These are phyloP conservation scores for Porodaedalea pini DNA, from an alignment of 1,284 basidiomycete genomes.

Conservation along the genomic window DNA sequence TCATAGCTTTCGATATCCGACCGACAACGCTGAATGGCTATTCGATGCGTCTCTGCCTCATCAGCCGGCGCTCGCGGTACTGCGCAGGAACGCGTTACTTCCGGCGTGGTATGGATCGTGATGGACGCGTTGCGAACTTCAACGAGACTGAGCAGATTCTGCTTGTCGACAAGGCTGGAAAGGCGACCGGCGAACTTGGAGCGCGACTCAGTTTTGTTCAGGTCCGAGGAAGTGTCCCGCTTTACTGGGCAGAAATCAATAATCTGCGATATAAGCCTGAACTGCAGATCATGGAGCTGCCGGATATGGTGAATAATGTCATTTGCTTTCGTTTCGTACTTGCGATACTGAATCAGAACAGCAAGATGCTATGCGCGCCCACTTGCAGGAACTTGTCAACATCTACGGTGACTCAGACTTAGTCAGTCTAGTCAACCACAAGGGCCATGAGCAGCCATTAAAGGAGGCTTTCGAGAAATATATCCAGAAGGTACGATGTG, in stretches of 20 bases:
- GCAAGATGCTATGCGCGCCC: constrained; percentile 69
- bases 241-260: constrained; percentile 98
- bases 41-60: constrained; percentile 81
- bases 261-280: constrained; percentile 97
- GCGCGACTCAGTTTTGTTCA: constrained; percentile 85
- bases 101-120: constrained; percentile 85
- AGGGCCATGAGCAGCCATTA: constrained; percentile 91
- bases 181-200: constrained; percentile 49
- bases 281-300: constrained; percentile 91
- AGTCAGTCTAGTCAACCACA: constrained; percentile 94
- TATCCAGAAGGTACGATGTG: constrained; percentile 51
- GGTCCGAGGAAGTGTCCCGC: constrained; percentile 88
- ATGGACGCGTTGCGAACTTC: constrained; percentile 85
- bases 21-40: constrained; percentile 74
- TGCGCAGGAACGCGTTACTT: constrained; percentile 98
- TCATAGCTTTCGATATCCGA: constrained; percentile 83
- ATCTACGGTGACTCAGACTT: constrained; percentile 81
- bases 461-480: constrained; percentile 93
- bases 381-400: constrained; percentile 73
- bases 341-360: constrained; percentile 31
- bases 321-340: neutral
- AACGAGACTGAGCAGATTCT: constrained; percentile 94
- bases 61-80: constrained; percentile 90
- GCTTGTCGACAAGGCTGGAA: constrained; percentile 59
- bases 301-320: constrained; percentile 62